These are phyloP conservation scores for Ailanthus altissimus DNA, from an alignment of 345 rosid genomes.

Conservation along the genomic window DNA sequence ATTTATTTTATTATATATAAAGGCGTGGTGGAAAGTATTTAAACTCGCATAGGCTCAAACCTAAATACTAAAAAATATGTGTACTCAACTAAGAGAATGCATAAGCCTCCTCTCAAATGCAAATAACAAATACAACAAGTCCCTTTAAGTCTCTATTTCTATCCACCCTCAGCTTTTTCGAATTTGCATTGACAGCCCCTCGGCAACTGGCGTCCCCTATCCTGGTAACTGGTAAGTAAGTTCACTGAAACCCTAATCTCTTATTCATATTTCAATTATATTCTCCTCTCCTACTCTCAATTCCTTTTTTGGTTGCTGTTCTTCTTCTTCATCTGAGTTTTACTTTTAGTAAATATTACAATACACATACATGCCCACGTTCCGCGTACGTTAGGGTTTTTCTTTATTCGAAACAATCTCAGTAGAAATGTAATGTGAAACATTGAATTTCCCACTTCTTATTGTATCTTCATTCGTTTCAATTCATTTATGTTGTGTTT, in stretches of 20 bases:
- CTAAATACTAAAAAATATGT: neutral
- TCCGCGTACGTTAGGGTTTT: neutral
- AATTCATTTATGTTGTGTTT: neutral
- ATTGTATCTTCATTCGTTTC: neutral
- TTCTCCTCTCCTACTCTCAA: neutral
- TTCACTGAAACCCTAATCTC: slow-evolving; percentile 6
- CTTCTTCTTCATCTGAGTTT: neutral
- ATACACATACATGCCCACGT: neutral
- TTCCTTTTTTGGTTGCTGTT: neutral
- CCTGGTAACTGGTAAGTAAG: neutral
- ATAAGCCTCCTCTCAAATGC: too few relatives aligned
- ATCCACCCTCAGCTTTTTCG: neutral
- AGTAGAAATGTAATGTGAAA: too few relatives aligned
- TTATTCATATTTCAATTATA: neutral
- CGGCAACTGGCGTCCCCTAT: neutral
- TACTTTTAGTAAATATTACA: neutral
- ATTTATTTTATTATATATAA: too few relatives aligned
- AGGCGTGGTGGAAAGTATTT: neutral
- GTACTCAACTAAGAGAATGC: neutral
- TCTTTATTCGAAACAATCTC: neutral
- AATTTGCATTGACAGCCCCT: slow-evolving; percentile 9
- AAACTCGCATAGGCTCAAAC: neutral
- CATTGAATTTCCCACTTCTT: neutral
- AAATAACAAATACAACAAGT: too few relatives aligned
- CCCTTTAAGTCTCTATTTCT: neutral